Evolutionary conservation across 768 basidiomycete genomes (phyloP).

Genomic region (Obba rivulosa): DNA sequence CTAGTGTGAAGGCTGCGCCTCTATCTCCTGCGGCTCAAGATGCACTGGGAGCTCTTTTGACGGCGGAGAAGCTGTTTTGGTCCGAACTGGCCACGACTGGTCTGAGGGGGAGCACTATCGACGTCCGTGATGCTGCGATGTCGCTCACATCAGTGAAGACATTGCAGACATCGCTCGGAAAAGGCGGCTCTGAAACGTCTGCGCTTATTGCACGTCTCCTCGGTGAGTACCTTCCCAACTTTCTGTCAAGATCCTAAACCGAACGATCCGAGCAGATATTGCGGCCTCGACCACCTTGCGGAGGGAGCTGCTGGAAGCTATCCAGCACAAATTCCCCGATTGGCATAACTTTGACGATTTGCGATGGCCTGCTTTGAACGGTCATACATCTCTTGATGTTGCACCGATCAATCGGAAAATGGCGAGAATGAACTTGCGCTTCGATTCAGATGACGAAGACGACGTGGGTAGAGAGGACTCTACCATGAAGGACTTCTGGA

Average conservation of each 20-base stretch:
- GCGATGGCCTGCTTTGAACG: slow-evolving; percentile 64
- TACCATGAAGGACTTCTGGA: slow-evolving; percentile 58
- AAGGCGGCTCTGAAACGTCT: slow-evolving; percentile 42
- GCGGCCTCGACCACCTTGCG: slow-evolving; percentile 74
- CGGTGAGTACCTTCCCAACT: slow-evolving; percentile 28
- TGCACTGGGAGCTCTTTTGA: slow-evolving; percentile 53
- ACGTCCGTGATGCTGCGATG: slow-evolving; percentile 70
- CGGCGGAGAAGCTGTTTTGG: slow-evolving; percentile 70
- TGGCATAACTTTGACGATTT: slow-evolving; percentile 51
- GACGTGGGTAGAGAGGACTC: not conserved
- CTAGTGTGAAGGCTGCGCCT: slow-evolving; percentile 34
- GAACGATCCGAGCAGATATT: slow-evolving; percentile 43
- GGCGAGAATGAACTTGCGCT: slow-evolving; percentile 12
- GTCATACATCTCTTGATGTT: slow-evolving; percentile 30
- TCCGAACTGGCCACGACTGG: slow-evolving; percentile 52
- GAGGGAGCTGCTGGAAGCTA: slow-evolving; percentile 81
- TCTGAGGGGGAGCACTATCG: slow-evolving; percentile 56
- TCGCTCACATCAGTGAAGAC: slow-evolving; percentile 67
- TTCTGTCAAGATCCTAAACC: not conserved
- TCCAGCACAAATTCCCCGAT: slow-evolving; percentile 61
- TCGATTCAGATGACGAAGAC: slow-evolving; percentile 25
- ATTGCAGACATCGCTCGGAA: slow-evolving; percentile 79
- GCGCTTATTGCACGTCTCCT: slow-evolving; percentile 58
- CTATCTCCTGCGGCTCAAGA: slow-evolving; percentile 47
- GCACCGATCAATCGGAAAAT: slow-evolving; percentile 10